phyloP scores from a whole-genome alignment of 148 eudicot genomes.

The Nepenthes gracilis region DNA sequence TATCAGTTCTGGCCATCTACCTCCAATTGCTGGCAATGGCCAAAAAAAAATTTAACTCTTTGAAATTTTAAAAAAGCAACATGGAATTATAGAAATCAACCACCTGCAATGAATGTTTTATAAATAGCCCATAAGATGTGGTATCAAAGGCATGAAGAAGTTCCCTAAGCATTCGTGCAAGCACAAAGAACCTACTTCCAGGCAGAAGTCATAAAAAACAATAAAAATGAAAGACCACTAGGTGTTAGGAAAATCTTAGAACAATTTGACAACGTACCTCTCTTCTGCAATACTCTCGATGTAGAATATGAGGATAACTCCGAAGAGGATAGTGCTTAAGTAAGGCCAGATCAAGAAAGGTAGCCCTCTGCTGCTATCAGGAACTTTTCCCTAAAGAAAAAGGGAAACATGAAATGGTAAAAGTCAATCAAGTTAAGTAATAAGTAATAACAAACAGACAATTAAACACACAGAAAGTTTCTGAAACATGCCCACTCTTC shows the following conservation, averaged over 20 bases:
- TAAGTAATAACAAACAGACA: no score
- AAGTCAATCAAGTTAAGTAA: neutral
- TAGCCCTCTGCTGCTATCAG: slow-evolving; percentile 38
- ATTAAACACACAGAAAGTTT: neutral
- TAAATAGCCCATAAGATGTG: no score
- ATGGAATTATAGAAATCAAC: no score
- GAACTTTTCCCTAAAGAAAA: slow-evolving; percentile 56
- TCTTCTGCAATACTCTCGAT: slow-evolving; percentile 93
- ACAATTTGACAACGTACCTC: slow-evolving; percentile 35
- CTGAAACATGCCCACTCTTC: neutral
- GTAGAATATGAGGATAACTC: slow-evolving; percentile 75
- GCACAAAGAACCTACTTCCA: no score
- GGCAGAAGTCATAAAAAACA: no score
- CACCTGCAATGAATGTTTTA: no score
- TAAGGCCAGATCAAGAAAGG: slow-evolving; percentile 75
- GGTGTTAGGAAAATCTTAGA: neutral
- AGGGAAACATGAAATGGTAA: neutral
- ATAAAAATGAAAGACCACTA: no score
- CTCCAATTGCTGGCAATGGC: no score
- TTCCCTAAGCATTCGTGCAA: no score
- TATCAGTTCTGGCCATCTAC: no score
- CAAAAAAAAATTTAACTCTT: no score
- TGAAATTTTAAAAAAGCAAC: no score
- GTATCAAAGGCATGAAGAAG: neutral
- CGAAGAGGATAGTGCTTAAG: slow-evolving; percentile 65